phyloP scores from a whole-genome alignment of 2,329 filamentous ascomycete genomes.

The Fusarium anthophilum region DNA sequence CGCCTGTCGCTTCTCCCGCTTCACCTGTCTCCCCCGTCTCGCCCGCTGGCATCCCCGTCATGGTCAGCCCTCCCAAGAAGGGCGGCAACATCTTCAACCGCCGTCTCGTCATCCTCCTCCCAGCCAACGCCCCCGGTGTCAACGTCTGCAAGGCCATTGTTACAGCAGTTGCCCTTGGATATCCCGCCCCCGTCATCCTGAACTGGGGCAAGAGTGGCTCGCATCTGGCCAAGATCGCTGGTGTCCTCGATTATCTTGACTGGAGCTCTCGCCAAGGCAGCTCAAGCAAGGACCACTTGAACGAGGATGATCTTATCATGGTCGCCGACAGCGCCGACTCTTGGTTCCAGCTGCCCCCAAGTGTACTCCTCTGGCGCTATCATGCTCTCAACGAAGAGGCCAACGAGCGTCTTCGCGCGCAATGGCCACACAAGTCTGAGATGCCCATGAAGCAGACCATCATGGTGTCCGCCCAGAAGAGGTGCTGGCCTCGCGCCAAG shows the following conservation, averaged over 20 bases:
- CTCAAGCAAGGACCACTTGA: slow-evolving; percentile 18
- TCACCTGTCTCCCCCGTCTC: background rate
- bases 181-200: slow-evolving; percentile 42
- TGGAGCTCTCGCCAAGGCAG: slow-evolving; percentile 1
- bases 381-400: slow-evolving; percentile 30
- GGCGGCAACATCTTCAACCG: slow-evolving; percentile 4
- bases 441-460: slow-evolving; percentile 41
- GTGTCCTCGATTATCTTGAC: slow-evolving; percentile 42
- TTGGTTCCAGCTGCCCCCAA: slow-evolving; percentile 46
- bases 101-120: slow-evolving; percentile 33
- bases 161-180: slow-evolving; percentile 40
- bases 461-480: slow-evolving; percentile 36
- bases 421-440: slow-evolving; percentile 9
- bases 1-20: background rate
- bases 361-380: slow-evolving; percentile 42
- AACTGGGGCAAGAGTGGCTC: slow-evolving; percentile 42
- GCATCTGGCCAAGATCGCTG: slow-evolving; percentile 43
- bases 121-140: slow-evolving; percentile 29
- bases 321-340: slow-evolving; percentile 42
- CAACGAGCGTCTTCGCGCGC: slow-evolving; percentile 19
- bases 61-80: background rate
- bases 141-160: slow-evolving; percentile 43
- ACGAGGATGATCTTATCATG: slow-evolving; percentile 41
- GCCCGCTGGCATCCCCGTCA: background rate
- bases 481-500: slow-evolving; percentile 28